Evolutionary conservation across 129 eudicot genomes (phyloP), one percentile per base, ranked within the genome.

Genomic region (Gnaphalium uliginosum): DNA sequence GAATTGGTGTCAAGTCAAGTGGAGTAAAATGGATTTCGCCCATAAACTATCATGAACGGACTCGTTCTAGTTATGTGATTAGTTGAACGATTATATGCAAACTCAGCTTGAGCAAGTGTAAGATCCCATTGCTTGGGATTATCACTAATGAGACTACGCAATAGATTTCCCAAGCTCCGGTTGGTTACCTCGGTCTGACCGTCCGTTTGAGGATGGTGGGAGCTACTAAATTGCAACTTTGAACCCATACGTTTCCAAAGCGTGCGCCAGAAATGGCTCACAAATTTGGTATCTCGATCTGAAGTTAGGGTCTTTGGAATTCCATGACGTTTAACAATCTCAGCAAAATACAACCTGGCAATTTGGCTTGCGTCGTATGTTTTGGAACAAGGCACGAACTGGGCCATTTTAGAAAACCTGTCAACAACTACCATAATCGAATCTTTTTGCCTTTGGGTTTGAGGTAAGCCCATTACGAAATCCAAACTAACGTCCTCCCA

Each of bases 401-500:
- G 6, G 4, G 35, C 35, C 35, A 30, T 30, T 30, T 30, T 30
- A 30, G 35, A 30, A 30, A 30, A 57, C 10, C 27, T 21, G 2
- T 57, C 26, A 57, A 57, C 13, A 57, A 57, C 62, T 0, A 57
- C 62, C 62, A 57, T 57, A 57, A 57, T 9, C 0, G 62, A 57
- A 57, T 57, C 62, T 8, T 57, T 57, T 57, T 57, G 62, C 5
- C 62, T n/a, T 57, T 57, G 62, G 11, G 62, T 57, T 4, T 27
- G 62, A n/a, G 27, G 26, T 3, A 57, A 8, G 5, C 62, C 62
- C 27, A 21, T 18, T 1, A 57, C 13, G 21, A 57, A 17, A n/a
- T 57, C 62, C 25, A 57, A 57, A 57, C 62, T 57, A n/a, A 57
- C 18, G 25, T 57, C 27, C 25, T 57, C 26, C 62, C 62, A 57